Evolutionary conservation across 2,329 filamentous ascomycete species (phyloP).

Genomic region (Phyllosticta capitalensis): DNA sequence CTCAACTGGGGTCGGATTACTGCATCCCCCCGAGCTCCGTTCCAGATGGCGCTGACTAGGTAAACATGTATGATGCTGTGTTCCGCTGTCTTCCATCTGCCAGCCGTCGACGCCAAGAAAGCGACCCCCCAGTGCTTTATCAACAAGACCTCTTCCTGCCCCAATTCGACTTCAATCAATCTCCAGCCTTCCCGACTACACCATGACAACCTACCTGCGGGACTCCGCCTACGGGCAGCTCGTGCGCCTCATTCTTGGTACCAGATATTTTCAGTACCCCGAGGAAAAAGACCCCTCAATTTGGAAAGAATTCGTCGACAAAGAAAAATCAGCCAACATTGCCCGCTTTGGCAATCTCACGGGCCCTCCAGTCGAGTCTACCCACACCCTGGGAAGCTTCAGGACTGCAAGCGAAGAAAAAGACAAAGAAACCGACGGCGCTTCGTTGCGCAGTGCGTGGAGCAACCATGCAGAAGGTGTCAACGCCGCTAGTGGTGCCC

Average conservation of each 20-base stretch:
- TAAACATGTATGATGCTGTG: not conserved
- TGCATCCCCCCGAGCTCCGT: not conserved
- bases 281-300: conserved; percentile 40
- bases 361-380: conserved; percentile 29
- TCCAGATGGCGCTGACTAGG: not conserved
- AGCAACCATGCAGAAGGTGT: not conserved
- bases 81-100: not conserved
- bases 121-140: not conserved
- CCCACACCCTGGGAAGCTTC: conserved; percentile 12
- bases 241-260: conserved; percentile 31
- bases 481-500: not conserved
- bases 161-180: not conserved
- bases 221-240: conserved; percentile 34
- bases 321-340: conserved; percentile 40
- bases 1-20: not conserved
- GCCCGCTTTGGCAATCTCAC: conserved; percentile 27
- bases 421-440: conserved; percentile 3
- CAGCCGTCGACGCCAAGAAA: not conserved
- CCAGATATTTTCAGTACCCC: conserved; percentile 32
- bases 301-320: conserved; percentile 41
- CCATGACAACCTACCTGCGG: conserved; percentile 29
- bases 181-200: not conserved
- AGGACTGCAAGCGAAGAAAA: conserved; percentile 7
- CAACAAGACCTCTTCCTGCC: not conserved
- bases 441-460: conserved; percentile 16